These are phyloP conservation scores for Coemansia sp. DNA, from an alignment of 371 early-diverging fungal genomes.

Conservation along the genomic window DNA sequence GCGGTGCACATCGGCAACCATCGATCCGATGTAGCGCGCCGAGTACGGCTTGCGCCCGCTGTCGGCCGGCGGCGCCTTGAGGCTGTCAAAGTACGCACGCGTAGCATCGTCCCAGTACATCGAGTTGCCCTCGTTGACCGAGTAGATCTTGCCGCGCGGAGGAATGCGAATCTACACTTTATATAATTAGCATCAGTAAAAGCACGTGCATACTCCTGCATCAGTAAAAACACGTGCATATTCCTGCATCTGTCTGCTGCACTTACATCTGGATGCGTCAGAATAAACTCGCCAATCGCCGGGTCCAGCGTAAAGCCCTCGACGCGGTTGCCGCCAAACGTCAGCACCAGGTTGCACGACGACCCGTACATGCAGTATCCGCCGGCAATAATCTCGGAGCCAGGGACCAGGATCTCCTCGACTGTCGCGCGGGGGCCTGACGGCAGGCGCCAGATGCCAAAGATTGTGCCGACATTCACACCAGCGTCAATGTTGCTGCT, in stretches of 20 bases:
- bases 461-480: conserved; percentile 97
- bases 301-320: conserved; percentile 97
- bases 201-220: conserved; percentile 37
- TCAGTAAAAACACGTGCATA: not conserved
- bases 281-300: conserved; percentile 94
- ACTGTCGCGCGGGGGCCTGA: conserved; percentile 60
- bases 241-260: conserved; percentile 49
- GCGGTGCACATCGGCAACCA: conserved; percentile 99
- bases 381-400: conserved; percentile 89
- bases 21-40: conserved; percentile 96
- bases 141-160: conserved; percentile 93
- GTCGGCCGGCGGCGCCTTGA: conserved; percentile 72
- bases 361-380: conserved; percentile 98
- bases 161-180: conserved; percentile 63
- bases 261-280: conserved; percentile 80
- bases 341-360: conserved; percentile 77
- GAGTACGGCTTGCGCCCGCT: conserved; percentile 85
- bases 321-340: conserved; percentile 79
- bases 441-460: conserved; percentile 91
- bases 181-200: not conserved
- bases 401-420: conserved; percentile 77
- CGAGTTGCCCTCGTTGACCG: conserved; percentile 97
- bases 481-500: conserved; percentile 97
- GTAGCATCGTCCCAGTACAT: conserved; percentile 87
- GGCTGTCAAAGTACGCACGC: conserved; percentile 81